Evolutionary conservation across 805 yeast genomes (phyloP), one percentile per base, ranked within the genome.

Genomic region (Pichia occidentalis): DNA sequence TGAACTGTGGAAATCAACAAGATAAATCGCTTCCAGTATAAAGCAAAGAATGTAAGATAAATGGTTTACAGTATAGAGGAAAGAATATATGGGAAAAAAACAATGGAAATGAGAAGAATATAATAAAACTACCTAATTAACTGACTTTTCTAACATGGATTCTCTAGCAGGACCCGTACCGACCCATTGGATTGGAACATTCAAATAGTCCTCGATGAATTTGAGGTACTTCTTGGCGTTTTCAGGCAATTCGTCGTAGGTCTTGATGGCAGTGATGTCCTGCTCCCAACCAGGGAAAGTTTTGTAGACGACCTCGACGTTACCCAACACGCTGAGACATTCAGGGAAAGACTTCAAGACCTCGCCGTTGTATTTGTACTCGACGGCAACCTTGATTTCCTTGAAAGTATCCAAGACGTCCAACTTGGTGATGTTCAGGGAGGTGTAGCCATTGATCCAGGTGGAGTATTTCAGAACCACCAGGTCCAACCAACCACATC

Each of bases 101-200:
- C 7, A 19, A n/a, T n/a, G n/a, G n/a, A 20, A 24, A 16, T 7
- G 18, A 31, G 12, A 31, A 10, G 17, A 13, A n/a, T 31, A 31
- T 13, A 34, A 18, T 2, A 16, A 21, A 2, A 18, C 8, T 23
- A 12, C 17, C 23, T 6, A 24, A 26, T 34, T 43, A 32, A 40
- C 36, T 13, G 37, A 27, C 60, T 77, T 80, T 51, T 75, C 77
- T 52, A 87, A 71, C 96, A 87, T 88, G 25, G 88, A 78, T 40
- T 83, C 95, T 68, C 97, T 84, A 37, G 86, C 95, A 47, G 98
- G 97, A 46, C 98, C 98, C 41, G 95, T 92, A 59, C 98, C 98
- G 45, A 92, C 92, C 97, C 97, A 92, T 61, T 82, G 83, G 47
- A 92, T 73, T 40, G 95, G 95, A 42, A 85, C 90, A 34, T 73